These are phyloP conservation scores for Citrus reticulata DNA, from an alignment of 345 rosid species.

Conservation along the genomic window DNA sequence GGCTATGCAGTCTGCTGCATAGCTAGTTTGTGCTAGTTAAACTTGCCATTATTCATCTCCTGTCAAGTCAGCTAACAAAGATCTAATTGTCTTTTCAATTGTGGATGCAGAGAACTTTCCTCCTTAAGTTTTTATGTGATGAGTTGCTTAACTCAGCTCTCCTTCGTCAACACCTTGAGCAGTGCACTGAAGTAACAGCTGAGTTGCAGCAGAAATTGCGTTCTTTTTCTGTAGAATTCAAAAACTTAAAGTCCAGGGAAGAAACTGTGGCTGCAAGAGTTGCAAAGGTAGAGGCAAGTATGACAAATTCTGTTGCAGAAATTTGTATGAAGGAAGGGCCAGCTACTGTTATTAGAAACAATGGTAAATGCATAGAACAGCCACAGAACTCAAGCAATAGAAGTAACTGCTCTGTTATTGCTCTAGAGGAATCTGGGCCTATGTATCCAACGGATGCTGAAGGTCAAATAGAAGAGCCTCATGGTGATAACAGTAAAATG, in stretches of 20 bases:
- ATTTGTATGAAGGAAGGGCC: slow-evolving; percentile 31
- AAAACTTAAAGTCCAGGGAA: slow-evolving; percentile 63
- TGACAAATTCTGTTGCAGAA: slow-evolving; percentile 39
- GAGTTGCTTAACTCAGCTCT: slow-evolving; percentile 80
- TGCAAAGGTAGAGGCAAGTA: slow-evolving; percentile 41
- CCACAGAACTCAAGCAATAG: slow-evolving; percentile 20
- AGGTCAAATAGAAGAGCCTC: slow-evolving; percentile 24
- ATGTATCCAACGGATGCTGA: slow-evolving; percentile 21
- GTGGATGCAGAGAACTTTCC: slow-evolving; percentile 69
- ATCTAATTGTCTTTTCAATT: slow-evolving; percentile 4
- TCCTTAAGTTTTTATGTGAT: slow-evolving; percentile 84
- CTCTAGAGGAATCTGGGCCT: slow-evolving; percentile 24
- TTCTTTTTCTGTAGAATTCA: slow-evolving; percentile 59
- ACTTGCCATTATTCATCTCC: not conserved
- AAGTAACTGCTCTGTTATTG: slow-evolving; percentile 12
- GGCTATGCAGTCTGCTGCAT: not conserved
- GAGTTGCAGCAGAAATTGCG: slow-evolving; percentile 94
- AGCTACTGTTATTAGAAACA: slow-evolving; percentile 18
- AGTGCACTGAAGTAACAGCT: slow-evolving; percentile 59
- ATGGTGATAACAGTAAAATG: slow-evolving; percentile 27
- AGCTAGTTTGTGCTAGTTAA: not conserved
- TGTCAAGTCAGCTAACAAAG: slow-evolving; percentile 9
- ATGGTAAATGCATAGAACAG: slow-evolving; percentile 15
- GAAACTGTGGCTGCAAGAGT: slow-evolving; percentile 59
- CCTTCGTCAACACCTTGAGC: slow-evolving; percentile 92